Evolutionary conservation across 176 grass and related monocot genomes (phyloP), one percentile per base, ranked within the genome.

Genomic region (Alloteropsis semialata): DNA sequence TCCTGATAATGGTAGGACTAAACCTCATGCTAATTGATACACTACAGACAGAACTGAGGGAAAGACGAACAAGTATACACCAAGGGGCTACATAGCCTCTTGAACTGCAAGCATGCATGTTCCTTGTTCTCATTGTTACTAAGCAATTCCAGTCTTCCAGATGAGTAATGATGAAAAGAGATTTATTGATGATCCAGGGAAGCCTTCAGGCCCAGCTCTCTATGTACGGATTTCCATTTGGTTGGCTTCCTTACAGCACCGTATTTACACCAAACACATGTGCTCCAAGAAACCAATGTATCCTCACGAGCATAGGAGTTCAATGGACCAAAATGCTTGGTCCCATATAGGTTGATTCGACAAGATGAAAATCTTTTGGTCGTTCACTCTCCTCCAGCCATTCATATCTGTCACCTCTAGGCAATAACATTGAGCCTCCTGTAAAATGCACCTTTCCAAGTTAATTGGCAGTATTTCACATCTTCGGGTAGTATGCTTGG

Each of bases 301-400:
- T 61, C 65, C 63, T 61, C 41, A 50, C 50, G 10, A 28, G 29
- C 41, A 2, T 46, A 69, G 28, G 9, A 46, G 29, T 64, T 86
- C 32, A 79, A 30, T 78, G 84, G 33, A 78, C 78, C 36, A 83
- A 8, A 72, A 90, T 90, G 72, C 21, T 83, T 25, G 79, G 90
- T 46, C 87, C 90, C 65, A 77, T 86, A 75, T 89, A 92, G 65
- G 65, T 65, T 63, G 74, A 81, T 71, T 87, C 80, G 5, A 89
- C 67, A 42, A 92, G 87, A 38, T 76, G 21, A 75, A 89, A 83
- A 76, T 89, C 75, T 28, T 62, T 34, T 24, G 87, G 75, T 71
- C 1, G 76, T 59, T 89, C 87, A 39, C 22, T 69, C 43, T 89
- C 90, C 62, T 92, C 87, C 79, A 92, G 49, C 80, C 83, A 92